Percentiles rank a stretch among this genome's conserved stretches.
Conservation (phyloP, 2,329 filamentous ascomycete genomes). For the Claviceps maximensis region DNA sequence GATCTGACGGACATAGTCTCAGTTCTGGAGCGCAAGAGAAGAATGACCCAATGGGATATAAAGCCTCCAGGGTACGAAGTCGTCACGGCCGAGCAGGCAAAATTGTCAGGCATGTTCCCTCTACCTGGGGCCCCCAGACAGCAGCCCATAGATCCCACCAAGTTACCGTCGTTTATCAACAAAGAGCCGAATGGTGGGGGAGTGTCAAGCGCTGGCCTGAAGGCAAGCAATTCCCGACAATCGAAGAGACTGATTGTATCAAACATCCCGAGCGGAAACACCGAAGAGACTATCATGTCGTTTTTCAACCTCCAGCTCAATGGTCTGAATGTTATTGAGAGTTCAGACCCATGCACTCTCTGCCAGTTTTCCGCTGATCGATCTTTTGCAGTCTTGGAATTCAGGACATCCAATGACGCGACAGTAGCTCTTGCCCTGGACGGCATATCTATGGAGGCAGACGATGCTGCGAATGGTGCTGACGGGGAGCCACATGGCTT, state of each 20-base stretch:
- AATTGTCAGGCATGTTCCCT: slow-evolving; percentile 98
- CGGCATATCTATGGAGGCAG: slow-evolving; percentile 74
- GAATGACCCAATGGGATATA: slow-evolving; percentile 98
- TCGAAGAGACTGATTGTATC: slow-evolving; percentile 82
- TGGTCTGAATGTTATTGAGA: slow-evolving; percentile 81
- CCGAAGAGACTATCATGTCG: slow-evolving; percentile 59
- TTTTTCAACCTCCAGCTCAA: slow-evolving; percentile 98
- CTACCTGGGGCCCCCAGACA: slow-evolving; percentile 89
- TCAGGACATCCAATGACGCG: slow-evolving; percentile 74
- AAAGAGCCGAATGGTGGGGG: slow-evolving; percentile 65
- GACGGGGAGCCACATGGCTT: slow-evolving; percentile 47
- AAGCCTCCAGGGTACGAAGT: slow-evolving; percentile 97
- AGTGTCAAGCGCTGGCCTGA: slow-evolving; percentile 63
- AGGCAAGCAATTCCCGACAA: slow-evolving; percentile 86
- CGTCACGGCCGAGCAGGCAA: slow-evolving; percentile 95
- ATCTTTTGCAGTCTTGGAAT: slow-evolving; percentile 78
- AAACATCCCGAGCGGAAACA: slow-evolving; percentile 62
- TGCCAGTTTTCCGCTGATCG: slow-evolving; percentile 70
- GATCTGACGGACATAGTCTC: slow-evolving; percentile 81
- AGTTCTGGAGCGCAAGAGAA: slow-evolving; percentile 73
- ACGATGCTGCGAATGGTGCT: slow-evolving; percentile 42
- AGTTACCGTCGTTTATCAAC: slow-evolving; percentile 92
- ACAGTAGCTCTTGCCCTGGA: slow-evolving; percentile 86
- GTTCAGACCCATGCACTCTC: slow-evolving; percentile 69
- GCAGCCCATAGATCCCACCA: slow-evolving; percentile 87